phyloP scores from a whole-genome alignment of 495 filamentous ascomycete genomes.

The Tuber aestivum region DNA sequence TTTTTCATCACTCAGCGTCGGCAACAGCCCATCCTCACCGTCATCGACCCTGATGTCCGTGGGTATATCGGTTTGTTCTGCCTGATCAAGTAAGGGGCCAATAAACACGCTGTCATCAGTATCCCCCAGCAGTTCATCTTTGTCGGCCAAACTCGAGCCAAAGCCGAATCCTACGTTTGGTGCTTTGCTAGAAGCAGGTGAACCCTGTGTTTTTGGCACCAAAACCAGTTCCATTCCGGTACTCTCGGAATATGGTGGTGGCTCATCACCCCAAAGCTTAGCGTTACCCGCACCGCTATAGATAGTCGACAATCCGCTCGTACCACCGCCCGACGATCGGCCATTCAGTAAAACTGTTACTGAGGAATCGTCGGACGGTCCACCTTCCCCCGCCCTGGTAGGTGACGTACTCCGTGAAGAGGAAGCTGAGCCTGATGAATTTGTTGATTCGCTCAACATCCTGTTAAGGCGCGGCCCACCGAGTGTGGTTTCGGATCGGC shows the following conservation, averaged over 20 bases:
- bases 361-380: slow-evolving; percentile 32
- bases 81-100: not conserved
- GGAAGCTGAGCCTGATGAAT: slow-evolving; percentile 20
- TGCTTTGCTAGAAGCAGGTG: not conserved
- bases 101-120: not conserved
- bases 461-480: slow-evolving; percentile 65
- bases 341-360: slow-evolving; percentile 26
- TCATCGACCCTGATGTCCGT: not conserved
- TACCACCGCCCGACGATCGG: slow-evolving; percentile 35
- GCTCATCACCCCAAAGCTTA: slow-evolving; percentile 19
- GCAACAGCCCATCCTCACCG: not conserved
- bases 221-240: not conserved
- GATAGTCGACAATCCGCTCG: slow-evolving; percentile 26
- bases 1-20: not conserved
- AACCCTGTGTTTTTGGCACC: not conserved
- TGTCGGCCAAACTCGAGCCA: not conserved
- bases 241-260: not conserved
- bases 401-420: slow-evolving; percentile 30
- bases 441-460: slow-evolving; percentile 14
- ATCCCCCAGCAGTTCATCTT: not conserved
- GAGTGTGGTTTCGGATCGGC: slow-evolving; percentile 65
- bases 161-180: not conserved
- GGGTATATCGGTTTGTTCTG: not conserved
- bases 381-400: slow-evolving; percentile 35
- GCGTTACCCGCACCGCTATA: slow-evolving; percentile 24